These are phyloP conservation scores for Phlyctochytrium planicorne DNA, from an alignment of 192 early-diverging fungal species.

Conservation along the genomic window DNA sequence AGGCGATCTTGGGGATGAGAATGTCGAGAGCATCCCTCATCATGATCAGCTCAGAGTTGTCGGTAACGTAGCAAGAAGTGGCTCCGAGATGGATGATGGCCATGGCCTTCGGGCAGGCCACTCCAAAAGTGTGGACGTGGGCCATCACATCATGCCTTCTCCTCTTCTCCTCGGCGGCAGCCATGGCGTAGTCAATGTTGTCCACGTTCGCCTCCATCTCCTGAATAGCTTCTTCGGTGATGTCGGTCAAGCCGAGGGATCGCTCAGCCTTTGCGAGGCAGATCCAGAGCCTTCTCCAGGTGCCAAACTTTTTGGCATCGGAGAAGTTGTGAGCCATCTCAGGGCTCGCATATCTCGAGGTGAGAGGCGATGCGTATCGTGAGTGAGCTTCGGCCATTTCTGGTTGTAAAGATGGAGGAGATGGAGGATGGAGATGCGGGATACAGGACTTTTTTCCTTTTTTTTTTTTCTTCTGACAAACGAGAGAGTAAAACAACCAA, in stretches of 20 bases:
- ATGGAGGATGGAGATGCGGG: no score
- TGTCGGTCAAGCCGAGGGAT: constrained; percentile 85
- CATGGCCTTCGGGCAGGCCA: constrained; percentile 81
- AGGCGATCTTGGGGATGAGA: constrained; percentile 83
- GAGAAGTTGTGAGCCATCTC: constrained; percentile 66
- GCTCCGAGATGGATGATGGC: constrained; percentile 97
- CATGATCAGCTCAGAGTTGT: constrained; percentile 98
- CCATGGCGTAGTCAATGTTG: constrained; percentile 89
- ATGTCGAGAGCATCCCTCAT: constrained; percentile 92
- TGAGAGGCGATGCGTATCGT: constrained; percentile 93
- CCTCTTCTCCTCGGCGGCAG: constrained; percentile 87
- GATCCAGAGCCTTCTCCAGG: constrained; percentile 95
- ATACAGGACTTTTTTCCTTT: no score
- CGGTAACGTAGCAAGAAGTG: constrained; percentile 98
- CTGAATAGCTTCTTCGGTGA: constrained; percentile 80
- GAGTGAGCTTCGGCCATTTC: no score
- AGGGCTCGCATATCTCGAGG: constrained; percentile 92
- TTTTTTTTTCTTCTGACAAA: no score
- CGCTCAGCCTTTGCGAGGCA: constrained; percentile 90
- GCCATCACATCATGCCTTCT: constrained; percentile 99
- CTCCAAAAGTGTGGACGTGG: constrained; percentile 92
- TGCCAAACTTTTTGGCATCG: constrained; percentile 92
- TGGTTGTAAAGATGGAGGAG: no score
- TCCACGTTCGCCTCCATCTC: constrained; percentile 86
- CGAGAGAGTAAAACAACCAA: no score